A percentile compares a stretch with the other conserved stretches of the same genome.
Evolutionary conservation across 306 rosid genomes (phyloP).

Genomic region (Urtica urens): DNA sequence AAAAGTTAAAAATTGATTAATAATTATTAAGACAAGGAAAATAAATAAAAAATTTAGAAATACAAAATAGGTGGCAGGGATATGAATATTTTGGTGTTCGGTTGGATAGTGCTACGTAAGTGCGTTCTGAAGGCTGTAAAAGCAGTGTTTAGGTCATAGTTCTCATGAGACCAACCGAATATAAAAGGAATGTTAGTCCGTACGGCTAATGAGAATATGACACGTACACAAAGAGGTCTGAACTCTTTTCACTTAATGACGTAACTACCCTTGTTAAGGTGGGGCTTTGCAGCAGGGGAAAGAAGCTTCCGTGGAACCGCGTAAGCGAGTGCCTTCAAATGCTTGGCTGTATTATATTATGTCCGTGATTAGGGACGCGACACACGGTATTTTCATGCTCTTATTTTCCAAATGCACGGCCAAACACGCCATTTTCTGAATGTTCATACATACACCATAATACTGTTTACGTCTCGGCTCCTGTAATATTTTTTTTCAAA

Average conservation of each 20-base stretch:
- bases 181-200: neutral
- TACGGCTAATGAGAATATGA: neutral
- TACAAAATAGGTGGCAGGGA: neutral
- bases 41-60: too few relatives aligned
- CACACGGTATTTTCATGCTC: conserved; percentile 45
- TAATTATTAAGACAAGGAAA: neutral
- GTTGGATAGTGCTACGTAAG: neutral
- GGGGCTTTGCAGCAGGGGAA: neutral
- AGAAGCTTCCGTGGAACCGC: conserved; percentile 10
- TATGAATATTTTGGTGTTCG: neutral
- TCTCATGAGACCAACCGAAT: conserved; percentile 4
- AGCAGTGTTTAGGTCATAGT: conserved; percentile 4
- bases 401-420: conserved; percentile 6
- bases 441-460: too few relatives aligned
- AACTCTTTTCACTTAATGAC: too few relatives aligned
- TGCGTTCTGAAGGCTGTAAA: neutral
- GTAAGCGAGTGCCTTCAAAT: conserved; percentile 10
- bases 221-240: neutral
- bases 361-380: conserved; percentile 52
- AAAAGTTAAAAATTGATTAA: neutral
- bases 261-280: neutral
- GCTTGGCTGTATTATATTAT: conserved; percentile 16
- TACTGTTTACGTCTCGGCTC: too few relatives aligned
- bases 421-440: conserved; percentile 19
- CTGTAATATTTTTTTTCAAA: too few relatives aligned